Evolutionary conservation across 805 yeast genomes (phyloP), one percentile per base, ranked within the genome.

Genomic region (Novakomyces olei): DNA sequence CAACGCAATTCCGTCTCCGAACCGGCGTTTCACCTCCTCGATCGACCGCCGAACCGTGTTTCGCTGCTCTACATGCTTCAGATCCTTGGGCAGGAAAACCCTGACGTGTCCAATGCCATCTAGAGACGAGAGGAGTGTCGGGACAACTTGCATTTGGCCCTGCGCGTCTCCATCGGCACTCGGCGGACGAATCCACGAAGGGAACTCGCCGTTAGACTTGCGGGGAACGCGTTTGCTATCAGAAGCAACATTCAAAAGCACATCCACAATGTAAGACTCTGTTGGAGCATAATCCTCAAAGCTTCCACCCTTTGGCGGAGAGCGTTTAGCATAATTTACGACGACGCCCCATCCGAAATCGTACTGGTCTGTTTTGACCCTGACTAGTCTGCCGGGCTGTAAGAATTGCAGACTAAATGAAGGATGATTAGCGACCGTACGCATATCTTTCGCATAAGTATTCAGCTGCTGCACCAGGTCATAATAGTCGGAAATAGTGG

Each of bases 261-360:
- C 95, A 40, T 72, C 77, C 7, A 83, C 83, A 39, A 88, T 60
- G 49, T 80, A 85, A 1, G 92, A 69, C 48, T 88, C 92, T 50
- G 85, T 94, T 43, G 83, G 94, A 12, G 73, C 61, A 49, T 57
- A 79, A 2, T 56, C 58, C 35, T 66, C 69, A 10, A 19, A 19
- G 7, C 63, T 65, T 45, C 69, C 74, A 45, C 59, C 67, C 35
- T 44, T 42, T 5, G 55, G 50, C 29, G 40, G 38, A 30, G 55
- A 53, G 49, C 96, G 65, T 52, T 80, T 83, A 27, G 67, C 60
- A 43, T 72, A 77, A 30, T 70, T 68, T 7, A 77, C 69, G 8
- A 83, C 88, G 48, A 78, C 75, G 36, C 85, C 94, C 98, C 98
- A 88, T n/a, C 94, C 95, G 49, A 81, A 91, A 38, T 80, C 76